Conservation (phyloP, 495 filamentous ascomycete genomes). For the Penicillium pulvis region DNA sequence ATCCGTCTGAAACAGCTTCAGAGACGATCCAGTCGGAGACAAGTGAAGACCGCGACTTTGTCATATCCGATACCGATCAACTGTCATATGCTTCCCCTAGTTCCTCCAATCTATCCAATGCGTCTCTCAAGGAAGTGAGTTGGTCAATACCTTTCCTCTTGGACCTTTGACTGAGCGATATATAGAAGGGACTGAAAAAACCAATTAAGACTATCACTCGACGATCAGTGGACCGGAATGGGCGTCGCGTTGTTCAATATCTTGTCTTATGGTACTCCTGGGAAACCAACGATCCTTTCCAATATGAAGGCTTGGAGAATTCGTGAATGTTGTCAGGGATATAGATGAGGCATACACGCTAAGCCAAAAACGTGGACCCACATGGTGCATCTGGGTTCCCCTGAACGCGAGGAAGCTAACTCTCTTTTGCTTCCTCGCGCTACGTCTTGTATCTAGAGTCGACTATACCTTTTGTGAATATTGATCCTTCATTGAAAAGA, state of each 20-base stretch:
- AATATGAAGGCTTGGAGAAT: no score
- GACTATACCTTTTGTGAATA: conserved; percentile 2
- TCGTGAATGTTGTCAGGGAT: no score
- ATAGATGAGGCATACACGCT: no score
- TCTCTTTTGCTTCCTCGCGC: no score
- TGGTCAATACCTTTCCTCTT: background rate
- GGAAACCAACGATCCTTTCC: conserved; percentile 5
- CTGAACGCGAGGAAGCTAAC: no score
- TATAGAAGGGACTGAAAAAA: background rate
- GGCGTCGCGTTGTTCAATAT: conserved; percentile 1
- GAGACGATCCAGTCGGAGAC: conserved; percentile 13
- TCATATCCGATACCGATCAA: conserved; percentile 9
- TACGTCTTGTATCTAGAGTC: conserved; percentile 7
- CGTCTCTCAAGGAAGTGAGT: background rate
- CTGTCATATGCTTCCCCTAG: conserved; percentile 1
- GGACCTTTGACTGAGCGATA: background rate
- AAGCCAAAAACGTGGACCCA: no score
- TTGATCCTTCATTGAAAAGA: background rate
- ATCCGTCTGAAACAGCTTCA: background rate
- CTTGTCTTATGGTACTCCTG: conserved; percentile 12
- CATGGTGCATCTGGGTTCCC: background rate
- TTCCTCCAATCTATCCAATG: background rate
- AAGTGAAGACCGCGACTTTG: conserved; percentile 15
- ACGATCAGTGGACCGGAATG: conserved; percentile 1
- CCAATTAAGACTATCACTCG: conserved; percentile 7